Conservation (phyloP, 2,329 filamentous ascomycete species). For the Sporothrix luriei region DNA sequence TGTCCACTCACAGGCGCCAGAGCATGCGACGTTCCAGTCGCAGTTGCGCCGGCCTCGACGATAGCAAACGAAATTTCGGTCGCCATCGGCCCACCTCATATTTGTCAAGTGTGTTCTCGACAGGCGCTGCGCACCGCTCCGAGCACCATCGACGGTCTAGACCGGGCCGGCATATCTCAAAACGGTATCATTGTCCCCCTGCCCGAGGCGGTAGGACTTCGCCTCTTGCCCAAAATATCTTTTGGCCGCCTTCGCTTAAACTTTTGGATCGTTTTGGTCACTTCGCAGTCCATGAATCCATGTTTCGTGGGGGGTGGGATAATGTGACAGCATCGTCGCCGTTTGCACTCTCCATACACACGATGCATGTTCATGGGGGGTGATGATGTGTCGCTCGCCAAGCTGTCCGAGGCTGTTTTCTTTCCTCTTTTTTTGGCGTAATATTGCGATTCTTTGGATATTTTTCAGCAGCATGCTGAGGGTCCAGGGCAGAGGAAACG, state of each 20-base stretch:
- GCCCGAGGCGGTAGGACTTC: neutral
- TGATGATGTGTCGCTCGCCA: neutral
- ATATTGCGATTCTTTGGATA: too few species aligned
- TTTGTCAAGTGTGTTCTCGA: neutral
- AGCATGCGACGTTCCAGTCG: neutral
- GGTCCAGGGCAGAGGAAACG: neutral
- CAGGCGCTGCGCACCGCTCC: neutral
- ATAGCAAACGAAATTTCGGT: neutral
- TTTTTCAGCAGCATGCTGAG: neutral
- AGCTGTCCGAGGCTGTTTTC: neutral
- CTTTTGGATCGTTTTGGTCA: neutral
- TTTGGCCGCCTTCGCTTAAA: neutral
- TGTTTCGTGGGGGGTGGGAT: neutral
- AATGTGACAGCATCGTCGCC: neutral
- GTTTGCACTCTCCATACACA: constrained; percentile 3
- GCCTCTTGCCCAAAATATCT: neutral
- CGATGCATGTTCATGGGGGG: neutral
- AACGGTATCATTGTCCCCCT: neutral
- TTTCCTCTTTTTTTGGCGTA: neutral
- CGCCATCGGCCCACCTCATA: neutral
- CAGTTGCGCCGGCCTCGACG: neutral
- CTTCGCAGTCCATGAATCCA: neutral
- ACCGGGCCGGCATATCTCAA: constrained; percentile 12
- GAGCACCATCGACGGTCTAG: neutral
- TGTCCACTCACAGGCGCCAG: constrained; percentile 5